phyloP scores from a whole-genome alignment of 495 filamentous ascomycete species.

The Penicillium steckii region DNA sequence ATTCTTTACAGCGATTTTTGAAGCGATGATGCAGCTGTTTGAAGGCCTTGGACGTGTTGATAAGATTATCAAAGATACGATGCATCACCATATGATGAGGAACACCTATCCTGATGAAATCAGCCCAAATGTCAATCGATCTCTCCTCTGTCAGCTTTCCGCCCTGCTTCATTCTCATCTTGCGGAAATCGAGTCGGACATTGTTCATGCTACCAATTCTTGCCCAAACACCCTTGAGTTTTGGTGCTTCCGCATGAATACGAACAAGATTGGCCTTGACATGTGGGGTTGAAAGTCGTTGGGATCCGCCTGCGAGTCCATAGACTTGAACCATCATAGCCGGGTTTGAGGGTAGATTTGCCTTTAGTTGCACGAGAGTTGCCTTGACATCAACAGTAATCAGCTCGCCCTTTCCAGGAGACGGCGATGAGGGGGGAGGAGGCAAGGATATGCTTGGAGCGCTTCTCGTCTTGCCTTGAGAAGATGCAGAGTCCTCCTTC shows the following conservation, averaged over 20 bases:
- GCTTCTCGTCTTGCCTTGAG: constrained; percentile 9
- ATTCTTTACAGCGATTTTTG: constrained; percentile 79
- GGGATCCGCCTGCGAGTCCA: constrained; percentile 73
- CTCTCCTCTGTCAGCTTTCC: constrained; percentile 64
- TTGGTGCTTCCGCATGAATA: constrained; percentile 82
- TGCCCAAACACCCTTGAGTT: constrained; percentile 78
- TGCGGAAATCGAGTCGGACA: constrained; percentile 74
- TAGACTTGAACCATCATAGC: constrained; percentile 87
- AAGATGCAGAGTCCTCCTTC: constrained; percentile 9
- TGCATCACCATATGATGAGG: constrained; percentile 94
- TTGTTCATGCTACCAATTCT: constrained; percentile 80
- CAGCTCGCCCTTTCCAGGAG: constrained; percentile 56
- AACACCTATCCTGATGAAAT: constrained; percentile 84
- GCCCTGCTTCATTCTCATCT: constrained; percentile 66
- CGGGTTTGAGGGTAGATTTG: constrained; percentile 80
- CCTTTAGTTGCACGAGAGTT: constrained; percentile 82
- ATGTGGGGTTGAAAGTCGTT: constrained; percentile 82
- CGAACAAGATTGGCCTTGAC: constrained; percentile 71
- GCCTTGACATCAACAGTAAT: constrained; percentile 77
- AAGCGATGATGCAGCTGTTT: constrained; percentile 91
- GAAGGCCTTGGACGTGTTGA: constrained; percentile 82
- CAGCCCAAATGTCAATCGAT: constrained; percentile 78
- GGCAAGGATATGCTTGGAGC: constrained; percentile 22
- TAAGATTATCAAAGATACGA: constrained; percentile 86
- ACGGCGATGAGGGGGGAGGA: constrained; percentile 28